Percentiles rank a stretch among this genome's conserved stretches.
Conservation (phyloP, 331 rosid genomes). For the Pyracantha coccinea region DNA sequence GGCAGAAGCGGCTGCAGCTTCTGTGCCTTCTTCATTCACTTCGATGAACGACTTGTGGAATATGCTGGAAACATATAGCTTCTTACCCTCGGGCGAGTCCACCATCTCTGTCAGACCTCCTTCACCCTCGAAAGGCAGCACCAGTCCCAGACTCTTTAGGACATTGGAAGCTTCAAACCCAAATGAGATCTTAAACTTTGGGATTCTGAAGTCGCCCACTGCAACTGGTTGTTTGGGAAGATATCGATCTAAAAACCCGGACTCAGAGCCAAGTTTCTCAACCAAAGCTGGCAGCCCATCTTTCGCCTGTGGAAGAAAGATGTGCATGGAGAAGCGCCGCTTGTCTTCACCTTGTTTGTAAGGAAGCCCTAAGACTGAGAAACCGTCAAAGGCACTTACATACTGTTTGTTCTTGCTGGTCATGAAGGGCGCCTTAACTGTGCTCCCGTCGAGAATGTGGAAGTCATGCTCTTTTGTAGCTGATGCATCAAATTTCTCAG, state of each 20-base stretch:
- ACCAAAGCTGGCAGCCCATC: constrained; percentile 70
- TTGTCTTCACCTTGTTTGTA: constrained; percentile 68
- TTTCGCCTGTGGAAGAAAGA: constrained; percentile 64
- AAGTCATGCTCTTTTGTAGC: constrained; percentile 55
- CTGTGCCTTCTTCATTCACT: constrained; percentile 88
- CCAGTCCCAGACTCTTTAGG: constrained; percentile 56
- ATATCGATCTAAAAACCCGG: constrained; percentile 49
- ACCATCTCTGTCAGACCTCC: constrained; percentile 72
- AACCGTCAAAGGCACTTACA: constrained; percentile 38
- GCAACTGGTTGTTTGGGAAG: constrained; percentile 39
- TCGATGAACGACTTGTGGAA: constrained; percentile 66
- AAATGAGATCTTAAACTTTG: constrained; percentile 63
- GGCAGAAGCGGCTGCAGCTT: constrained; percentile 68
- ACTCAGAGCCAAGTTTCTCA: constrained; percentile 46
- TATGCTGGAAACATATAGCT: constrained; percentile 45
- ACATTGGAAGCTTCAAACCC: constrained; percentile 50
- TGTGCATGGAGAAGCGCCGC: constrained; percentile 62
- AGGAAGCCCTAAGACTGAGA: constrained; percentile 71
- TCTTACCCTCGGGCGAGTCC: constrained; percentile 39
- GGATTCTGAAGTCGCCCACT: constrained; percentile 68
- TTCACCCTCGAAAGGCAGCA: constrained; percentile 51
- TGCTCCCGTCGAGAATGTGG: constrained; percentile 48
- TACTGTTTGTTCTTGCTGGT: constrained; percentile 50
- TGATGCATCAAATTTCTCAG: constrained; percentile 47
- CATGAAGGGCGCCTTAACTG: constrained; percentile 71